Evolutionary conservation across 495 filamentous ascomycete genomes (phyloP).

Genomic region (Penicillium ucsense): DNA sequence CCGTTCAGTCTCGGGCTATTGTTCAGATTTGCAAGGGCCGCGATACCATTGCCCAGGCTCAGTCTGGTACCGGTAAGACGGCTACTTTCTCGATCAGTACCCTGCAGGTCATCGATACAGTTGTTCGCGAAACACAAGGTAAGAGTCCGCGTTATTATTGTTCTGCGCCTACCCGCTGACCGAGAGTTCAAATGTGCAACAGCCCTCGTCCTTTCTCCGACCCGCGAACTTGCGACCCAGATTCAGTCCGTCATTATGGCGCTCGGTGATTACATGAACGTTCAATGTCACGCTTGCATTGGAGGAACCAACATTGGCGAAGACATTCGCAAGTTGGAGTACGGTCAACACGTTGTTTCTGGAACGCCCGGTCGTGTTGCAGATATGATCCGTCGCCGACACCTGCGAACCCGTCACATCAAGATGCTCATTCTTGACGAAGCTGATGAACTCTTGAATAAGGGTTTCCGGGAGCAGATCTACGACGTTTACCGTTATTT

Average conservation of each 20-base stretch:
- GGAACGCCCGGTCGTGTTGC: slow-evolving; percentile 93
- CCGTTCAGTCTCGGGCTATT: slow-evolving; percentile 94
- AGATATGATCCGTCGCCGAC: slow-evolving; percentile 97
- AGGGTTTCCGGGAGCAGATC: slow-evolving; percentile 97
- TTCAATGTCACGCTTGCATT: slow-evolving; percentile 98
- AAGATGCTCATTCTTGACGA: slow-evolving; percentile 99
- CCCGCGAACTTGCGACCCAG: slow-evolving; percentile 93
- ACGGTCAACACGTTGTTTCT: slow-evolving; percentile 93
- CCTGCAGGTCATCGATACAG: slow-evolving; percentile 85
- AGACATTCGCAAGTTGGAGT: slow-evolving; percentile 93
- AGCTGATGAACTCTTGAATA: slow-evolving; percentile 85
- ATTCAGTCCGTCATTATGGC: slow-evolving; percentile 98
- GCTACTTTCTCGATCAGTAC: slow-evolving; percentile 98
- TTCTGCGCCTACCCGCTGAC: slow-evolving; percentile 5
- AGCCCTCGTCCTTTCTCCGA: slow-evolving; percentile 94
- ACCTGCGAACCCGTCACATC: slow-evolving; percentile 86
- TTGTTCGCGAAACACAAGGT: slow-evolving; percentile 76
- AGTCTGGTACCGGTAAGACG: slow-evolving; percentile 98
- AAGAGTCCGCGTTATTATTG: slow-evolving; percentile 3
- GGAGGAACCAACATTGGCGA: slow-evolving; percentile 96
- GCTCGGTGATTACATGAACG: slow-evolving; percentile 98
- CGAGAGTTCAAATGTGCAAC: neutral
- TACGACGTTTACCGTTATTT: slow-evolving; percentile 98
- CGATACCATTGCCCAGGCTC: slow-evolving; percentile 98
- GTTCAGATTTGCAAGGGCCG: slow-evolving; percentile 98